Percentiles rank a stretch among this genome's conserved stretches.
These are phyloP conservation scores for Aspergillus cavernicola DNA, from an alignment of 495 filamentous ascomycete species.

Conservation along the genomic window DNA sequence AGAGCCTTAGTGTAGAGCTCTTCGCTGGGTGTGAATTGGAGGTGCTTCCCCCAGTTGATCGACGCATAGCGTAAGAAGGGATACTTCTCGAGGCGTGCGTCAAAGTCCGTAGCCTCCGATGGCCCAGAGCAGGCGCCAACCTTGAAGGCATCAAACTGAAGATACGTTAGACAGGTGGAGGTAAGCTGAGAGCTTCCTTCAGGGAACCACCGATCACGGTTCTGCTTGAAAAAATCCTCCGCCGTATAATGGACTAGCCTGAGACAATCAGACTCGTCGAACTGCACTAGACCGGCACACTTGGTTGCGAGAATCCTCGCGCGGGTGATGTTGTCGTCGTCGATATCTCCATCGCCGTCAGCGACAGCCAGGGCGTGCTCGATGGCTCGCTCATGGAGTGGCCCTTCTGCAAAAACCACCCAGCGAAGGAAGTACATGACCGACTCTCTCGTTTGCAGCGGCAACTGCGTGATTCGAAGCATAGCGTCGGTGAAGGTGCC, in stretches of 20 bases:
- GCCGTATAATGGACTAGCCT: slow-evolving; percentile 6
- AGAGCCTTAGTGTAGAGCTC: not conserved
- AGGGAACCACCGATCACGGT: not conserved
- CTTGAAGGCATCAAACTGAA: slow-evolving; percentile 1
- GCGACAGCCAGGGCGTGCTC: slow-evolving; percentile 6
- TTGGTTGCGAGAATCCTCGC: slow-evolving; percentile 4
- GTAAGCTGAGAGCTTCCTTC: not conserved
- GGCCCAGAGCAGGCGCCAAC: slow-evolving; percentile 5
- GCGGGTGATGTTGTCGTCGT: slow-evolving; percentile 6
- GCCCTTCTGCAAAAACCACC: slow-evolving; percentile 7
- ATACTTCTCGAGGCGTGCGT: not conserved
- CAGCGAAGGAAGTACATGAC: slow-evolving; percentile 9
- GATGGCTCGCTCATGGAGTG: not conserved
- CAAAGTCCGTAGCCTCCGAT: slow-evolving; percentile 2
- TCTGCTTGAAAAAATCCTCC: slow-evolving; percentile 2
- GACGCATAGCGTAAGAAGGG: slow-evolving; percentile 8
- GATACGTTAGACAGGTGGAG: slow-evolving; percentile 1
- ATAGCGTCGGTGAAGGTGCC: slow-evolving; percentile 10
- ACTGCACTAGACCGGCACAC: slow-evolving; percentile 9
- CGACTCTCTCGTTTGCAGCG: not conserved
- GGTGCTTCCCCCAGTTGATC: slow-evolving; percentile 7
- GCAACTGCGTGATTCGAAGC: not conserved
- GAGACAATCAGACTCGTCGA: slow-evolving; percentile 5
- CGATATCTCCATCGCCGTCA: slow-evolving; percentile 1
- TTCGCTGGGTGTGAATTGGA: not conserved